Base-by-base conservation (phyloP, 257 asterid species). In the Perilla frutescens region DNA sequence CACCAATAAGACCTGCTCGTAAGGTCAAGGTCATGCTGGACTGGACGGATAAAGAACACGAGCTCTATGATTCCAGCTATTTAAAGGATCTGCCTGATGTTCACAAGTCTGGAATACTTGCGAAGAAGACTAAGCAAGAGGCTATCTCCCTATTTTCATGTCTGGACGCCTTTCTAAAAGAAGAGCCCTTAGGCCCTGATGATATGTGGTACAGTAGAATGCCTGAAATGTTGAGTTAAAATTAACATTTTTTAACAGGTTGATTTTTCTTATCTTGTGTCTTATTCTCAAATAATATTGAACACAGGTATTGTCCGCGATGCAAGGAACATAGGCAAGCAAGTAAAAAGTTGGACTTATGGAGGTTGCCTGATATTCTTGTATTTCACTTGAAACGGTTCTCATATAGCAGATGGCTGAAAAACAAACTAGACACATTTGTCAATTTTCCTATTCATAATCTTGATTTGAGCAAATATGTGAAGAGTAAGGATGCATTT, bases 121-220 rank as follows among this genome's bases (percentile, higher is more conserved):
- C 84, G 49, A 89, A 91, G 81, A 93, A 93, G 79, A 89, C 96
- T 66, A 91, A 88, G 80, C 98, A 84, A 80, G 98, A 91, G 61
- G 93, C 90, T 11, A 87, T 93, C 82, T 87, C 97, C 80, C 83
- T 93, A 64, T 93, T 93, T 87, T 91, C 97, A 3, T 93, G 98
- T 78, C 81, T 93, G 78, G 96, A 93, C 81, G 90, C 96, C 60
- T 93, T 93, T 85, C 81, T 89, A 56, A 93, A 88, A 80, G 97
- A 91, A 84, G 98, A 93, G 79, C 98, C 97, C 34, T 77, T 93
- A 20, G 98, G 97, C 61, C 98, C 94, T 36, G 98, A 93, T 80
- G 98, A 93, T 78, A 93, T 91, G 98, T 93, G 98, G 98, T 91
- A 83, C 43, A 53, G 57, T 71, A 48, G 37, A 57, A 53, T 45